Evolutionary conservation across 179 eudicot species (phyloP), one percentile per base, ranked within the genome.

Genomic region (Nepenthes alata): DNA sequence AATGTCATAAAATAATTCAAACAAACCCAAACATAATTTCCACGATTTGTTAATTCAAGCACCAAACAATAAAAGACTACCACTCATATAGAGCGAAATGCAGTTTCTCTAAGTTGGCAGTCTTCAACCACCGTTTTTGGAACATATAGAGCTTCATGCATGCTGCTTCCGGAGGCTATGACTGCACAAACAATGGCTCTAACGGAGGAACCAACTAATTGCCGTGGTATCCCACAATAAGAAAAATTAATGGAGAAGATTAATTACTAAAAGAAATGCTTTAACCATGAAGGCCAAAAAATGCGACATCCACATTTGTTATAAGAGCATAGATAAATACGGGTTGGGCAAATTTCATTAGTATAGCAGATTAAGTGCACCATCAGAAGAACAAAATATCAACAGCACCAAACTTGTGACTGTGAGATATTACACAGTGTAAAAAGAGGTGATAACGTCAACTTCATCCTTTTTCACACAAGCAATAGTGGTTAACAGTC

Each of bases 111-210:
- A 13, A 71, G 79, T 68, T 96, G 80, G 71, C 99, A 94, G 75
- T 94, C 97, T 72, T 87, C 83, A 72, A 97, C 97, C 74, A 94
- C 65, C 55, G 78, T 61, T 83, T 94, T 94, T 47, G 99, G 87
- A 68, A 86, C 95, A 60, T 69, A 55, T 67, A 94, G 66, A 45
- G 99, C 99, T 54, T 83, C 94, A 64, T 82, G 67, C 99, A 94
- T 94, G 72, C 78, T 83, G 64, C 79, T 76, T 66, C 97, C 99
- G 52, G 95, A 83, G 60, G 97, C 99, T 76, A 94, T 74, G 62
- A 84, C 95, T 56, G 96, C 99, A 76, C 95, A 85, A 47, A 94
- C 89, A 74, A 94, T 94, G 61, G 97, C 97, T 76, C 97, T 97
- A 74, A 96, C 97, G 35, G 99, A 94, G 64, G 99, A 83, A 75